Conservation (phyloP, 768 basidiomycete species). For the Roridomyces roridus region DNA sequence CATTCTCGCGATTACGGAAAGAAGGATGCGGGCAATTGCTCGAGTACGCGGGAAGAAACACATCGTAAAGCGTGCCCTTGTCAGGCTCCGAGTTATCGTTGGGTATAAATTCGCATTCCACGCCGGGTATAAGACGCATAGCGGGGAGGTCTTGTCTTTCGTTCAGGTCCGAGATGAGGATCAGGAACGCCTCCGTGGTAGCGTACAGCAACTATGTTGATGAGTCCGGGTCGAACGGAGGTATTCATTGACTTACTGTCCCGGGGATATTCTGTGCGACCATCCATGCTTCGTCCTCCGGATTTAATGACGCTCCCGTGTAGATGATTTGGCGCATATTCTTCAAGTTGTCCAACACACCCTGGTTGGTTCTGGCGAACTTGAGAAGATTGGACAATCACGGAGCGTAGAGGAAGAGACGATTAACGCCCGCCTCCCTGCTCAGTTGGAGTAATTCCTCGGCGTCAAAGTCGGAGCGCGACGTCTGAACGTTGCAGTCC, state of each 20-base stretch:
- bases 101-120: not conserved
- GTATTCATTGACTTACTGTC: no score
- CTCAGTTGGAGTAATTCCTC: conserved; percentile 23
- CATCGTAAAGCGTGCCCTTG: not conserved
- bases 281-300: no score
- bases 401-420: conserved; percentile 26
- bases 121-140: conserved; percentile 10
- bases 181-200: conserved; percentile 3
- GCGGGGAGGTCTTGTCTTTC: not conserved
- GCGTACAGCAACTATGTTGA: no score
- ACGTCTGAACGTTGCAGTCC: conserved; percentile 25
- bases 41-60: conserved; percentile 18
- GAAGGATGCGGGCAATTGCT: conserved; percentile 13
- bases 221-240: no score
- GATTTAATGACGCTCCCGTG: conserved; percentile 27
- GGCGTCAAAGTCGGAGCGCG: conserved; percentile 23
- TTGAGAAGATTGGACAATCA: conserved; percentile 26
- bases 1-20: conserved; percentile 23
- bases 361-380: conserved; percentile 17
- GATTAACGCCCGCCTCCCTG: conserved; percentile 18
- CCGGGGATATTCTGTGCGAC: no score
- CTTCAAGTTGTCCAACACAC: conserved; percentile 16
- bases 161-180: conserved; percentile 6
- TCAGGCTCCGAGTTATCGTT: no score
- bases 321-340: conserved; percentile 26